Conservation (phyloP, 805 yeast genomes). For the Lipomyces sp. region DNA sequence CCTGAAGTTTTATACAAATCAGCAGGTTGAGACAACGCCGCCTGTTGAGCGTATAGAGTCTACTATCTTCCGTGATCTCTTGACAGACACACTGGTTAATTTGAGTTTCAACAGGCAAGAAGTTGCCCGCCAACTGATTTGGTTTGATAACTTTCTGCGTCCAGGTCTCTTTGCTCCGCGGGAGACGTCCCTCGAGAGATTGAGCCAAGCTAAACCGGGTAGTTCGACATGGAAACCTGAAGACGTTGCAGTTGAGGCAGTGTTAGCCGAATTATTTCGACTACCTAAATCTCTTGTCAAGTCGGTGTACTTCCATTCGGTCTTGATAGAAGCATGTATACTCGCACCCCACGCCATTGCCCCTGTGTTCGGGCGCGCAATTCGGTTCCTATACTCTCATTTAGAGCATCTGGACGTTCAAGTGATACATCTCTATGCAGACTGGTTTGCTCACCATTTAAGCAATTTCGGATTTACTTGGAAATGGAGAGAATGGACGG, state of each 20-base stretch:
- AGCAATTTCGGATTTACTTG: constrained; percentile 93
- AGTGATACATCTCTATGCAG: constrained; percentile 69
- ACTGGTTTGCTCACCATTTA: constrained; percentile 92
- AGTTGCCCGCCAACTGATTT: constrained; percentile 80
- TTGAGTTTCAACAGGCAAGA: constrained; percentile 88
- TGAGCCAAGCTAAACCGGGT: constrained; percentile 50
- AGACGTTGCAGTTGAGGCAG: constrained; percentile 82
- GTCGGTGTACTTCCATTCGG: constrained; percentile 78
- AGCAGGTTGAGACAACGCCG: constrained; percentile 68
- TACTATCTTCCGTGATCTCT: constrained; percentile 72
- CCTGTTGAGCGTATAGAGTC: constrained; percentile 56
- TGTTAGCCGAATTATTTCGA: constrained; percentile 75
- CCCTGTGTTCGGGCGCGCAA: constrained; percentile 91
- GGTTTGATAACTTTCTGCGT: constrained; percentile 72
- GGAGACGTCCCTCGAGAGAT: constrained; percentile 76
- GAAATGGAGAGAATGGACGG: constrained; percentile 97
- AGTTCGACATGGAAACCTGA: constrained; percentile 86
- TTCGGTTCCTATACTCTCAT: constrained; percentile 77
- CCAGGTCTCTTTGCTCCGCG: constrained; percentile 68
- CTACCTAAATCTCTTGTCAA: constrained; percentile 71
- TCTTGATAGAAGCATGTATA: constrained; percentile 84
- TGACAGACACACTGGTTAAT: constrained; percentile 73
- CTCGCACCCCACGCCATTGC: constrained; percentile 84
- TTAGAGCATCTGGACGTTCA: constrained; percentile 75
- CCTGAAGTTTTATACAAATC: constrained; percentile 57